phyloP scores from a whole-genome alignment of 176 grass and related monocot genomes.

The Eragrostis curvula region DNA sequence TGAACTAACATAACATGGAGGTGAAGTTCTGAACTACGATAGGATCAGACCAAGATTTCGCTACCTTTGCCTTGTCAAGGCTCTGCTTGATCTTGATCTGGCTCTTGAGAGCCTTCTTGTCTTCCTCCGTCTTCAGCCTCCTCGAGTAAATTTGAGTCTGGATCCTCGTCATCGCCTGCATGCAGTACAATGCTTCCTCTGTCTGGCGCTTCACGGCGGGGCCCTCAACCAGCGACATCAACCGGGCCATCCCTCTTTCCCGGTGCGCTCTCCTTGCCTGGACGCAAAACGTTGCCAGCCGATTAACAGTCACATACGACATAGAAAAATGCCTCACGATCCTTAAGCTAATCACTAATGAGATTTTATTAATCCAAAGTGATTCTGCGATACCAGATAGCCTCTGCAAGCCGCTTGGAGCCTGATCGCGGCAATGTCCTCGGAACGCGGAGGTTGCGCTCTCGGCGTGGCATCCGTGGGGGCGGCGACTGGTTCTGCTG shows the following conservation, averaged over 20 bases:
- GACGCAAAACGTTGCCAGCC: background rate
- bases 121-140: conserved; percentile 72
- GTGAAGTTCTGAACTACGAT: background rate
- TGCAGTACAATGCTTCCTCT: conserved; percentile 51
- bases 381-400: conserved; percentile 51
- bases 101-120: conserved; percentile 65
- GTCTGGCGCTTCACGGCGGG: conserved; percentile 66
- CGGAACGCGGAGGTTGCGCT: conserved; percentile 22
- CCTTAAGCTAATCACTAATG: background rate
- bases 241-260: conserved; percentile 50
- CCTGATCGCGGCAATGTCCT: conserved; percentile 61
- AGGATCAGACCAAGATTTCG: background rate
- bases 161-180: conserved; percentile 72
- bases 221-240: conserved; percentile 68
- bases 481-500: background rate
- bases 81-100: conserved; percentile 64
- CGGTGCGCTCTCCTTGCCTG: conserved; percentile 58
- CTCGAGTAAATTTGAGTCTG: conserved; percentile 73
- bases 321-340: background rate
- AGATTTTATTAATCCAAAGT: background rate
- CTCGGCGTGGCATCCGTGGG: conserved; percentile 14
- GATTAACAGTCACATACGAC: background rate
- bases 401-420: conserved; percentile 65
- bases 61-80: conserved; percentile 64
- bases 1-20: background rate